Percentiles rank a stretch among this genome's conserved stretches.
These are phyloP conservation scores for Colletotrichum tabaci DNA, from an alignment of 2,329 filamentous ascomycete genomes.

Conservation along the genomic window DNA sequence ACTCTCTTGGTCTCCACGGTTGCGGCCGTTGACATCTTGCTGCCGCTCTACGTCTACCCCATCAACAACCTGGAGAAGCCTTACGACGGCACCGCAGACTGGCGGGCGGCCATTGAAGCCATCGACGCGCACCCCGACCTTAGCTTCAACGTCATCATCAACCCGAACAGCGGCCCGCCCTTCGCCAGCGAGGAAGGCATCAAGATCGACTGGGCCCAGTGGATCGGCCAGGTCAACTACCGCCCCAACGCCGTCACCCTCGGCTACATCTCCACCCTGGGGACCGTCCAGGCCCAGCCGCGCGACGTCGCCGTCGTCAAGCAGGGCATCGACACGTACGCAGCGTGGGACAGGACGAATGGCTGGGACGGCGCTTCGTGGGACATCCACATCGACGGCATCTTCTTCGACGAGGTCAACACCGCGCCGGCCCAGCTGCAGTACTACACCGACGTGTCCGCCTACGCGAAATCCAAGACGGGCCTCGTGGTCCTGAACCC, in stretches of 20 bases:
- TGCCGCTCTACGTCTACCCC: constrained; percentile 24
- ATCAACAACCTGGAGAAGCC: constrained; percentile 7
- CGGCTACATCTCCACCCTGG: constrained; percentile 25
- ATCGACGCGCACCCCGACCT: constrained; percentile 17
- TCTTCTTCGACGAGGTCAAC: constrained; percentile 29
- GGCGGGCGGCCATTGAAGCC: constrained; percentile 20
- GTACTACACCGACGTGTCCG: constrained; percentile 16
- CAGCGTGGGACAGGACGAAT: neutral
- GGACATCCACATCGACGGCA: constrained; percentile 14
- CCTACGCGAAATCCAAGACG: constrained; percentile 9
- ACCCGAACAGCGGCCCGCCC: constrained; percentile 13
- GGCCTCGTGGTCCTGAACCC: constrained; percentile 17
- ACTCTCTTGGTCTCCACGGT: neutral
- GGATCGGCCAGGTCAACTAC: constrained; percentile 25
- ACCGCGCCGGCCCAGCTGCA: constrained; percentile 4
- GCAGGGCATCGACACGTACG: constrained; percentile 10
- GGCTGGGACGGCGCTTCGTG: constrained; percentile 10
- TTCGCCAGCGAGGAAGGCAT: constrained; percentile 14
- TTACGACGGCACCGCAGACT: constrained; percentile 17
- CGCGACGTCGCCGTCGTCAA: constrained; percentile 2
- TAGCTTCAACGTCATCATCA: constrained; percentile 26
- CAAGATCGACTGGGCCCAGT: constrained; percentile 27
- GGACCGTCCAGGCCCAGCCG: constrained; percentile 6
- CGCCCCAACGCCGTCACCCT: constrained; percentile 18
- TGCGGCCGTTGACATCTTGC: constrained; percentile 10